phyloP scores from a whole-genome alignment of 768 basidiomycete species.

The Mycena galopus region DNA sequence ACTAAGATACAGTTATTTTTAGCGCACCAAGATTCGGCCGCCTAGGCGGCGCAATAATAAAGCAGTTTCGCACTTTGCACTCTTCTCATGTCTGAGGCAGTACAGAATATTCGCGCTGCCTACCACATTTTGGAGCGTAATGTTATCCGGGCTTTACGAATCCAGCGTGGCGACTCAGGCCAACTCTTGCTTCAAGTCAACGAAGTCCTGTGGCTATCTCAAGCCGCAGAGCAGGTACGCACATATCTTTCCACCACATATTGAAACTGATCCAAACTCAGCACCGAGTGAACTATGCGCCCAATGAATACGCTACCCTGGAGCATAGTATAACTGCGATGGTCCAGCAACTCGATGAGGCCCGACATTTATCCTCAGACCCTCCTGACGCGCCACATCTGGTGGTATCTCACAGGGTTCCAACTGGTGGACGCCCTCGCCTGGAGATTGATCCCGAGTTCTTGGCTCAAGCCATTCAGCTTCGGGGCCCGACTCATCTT shows the following conservation, averaged over 20 bases:
- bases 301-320: conserved; percentile 34
- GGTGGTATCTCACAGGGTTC: neutral
- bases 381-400: conserved; percentile 26
- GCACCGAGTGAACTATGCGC: conserved; percentile 22
- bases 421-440: conserved; percentile 37
- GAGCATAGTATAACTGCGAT: conserved; percentile 35
- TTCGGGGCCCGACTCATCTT: conserved; percentile 22
- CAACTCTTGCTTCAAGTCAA: conserved; percentile 11
- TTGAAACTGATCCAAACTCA: neutral
- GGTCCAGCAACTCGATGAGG: conserved; percentile 36
- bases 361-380: conserved; percentile 33
- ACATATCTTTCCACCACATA: neutral
- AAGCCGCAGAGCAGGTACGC: conserved; percentile 16
- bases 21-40: too few species aligned
- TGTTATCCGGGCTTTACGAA: conserved; percentile 26
- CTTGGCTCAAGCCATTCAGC: conserved; percentile 40
- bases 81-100: conserved; percentile 3
- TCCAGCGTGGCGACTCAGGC: conserved; percentile 23
- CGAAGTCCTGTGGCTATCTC: conserved; percentile 16
- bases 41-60: too few species aligned
- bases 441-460: conserved; percentile 42
- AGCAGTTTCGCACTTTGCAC: neutral
- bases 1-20: too few species aligned
- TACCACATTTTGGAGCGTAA: conserved; percentile 25
- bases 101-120: conserved; percentile 23